A percentile compares a stretch with the other conserved stretches of the same genome.
These are phyloP conservation scores for Tricholoma sp. DNA, from an alignment of 768 basidiomycete species.

Conservation along the genomic window DNA sequence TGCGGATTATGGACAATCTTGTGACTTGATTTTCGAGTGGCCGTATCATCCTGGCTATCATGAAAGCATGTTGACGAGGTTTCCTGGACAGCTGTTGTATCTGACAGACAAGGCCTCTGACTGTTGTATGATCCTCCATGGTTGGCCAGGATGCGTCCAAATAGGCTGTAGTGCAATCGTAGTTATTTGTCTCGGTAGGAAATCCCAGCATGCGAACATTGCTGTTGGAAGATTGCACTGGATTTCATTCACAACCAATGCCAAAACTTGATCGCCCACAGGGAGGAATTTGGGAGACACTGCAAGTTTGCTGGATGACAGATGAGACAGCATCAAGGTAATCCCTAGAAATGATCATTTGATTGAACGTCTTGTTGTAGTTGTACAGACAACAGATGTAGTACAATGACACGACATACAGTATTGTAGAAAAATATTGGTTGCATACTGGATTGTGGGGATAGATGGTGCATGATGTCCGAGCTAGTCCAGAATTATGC, in stretches of 20 bases:
- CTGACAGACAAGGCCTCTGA: not conserved
- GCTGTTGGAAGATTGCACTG: not conserved
- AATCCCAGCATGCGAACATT: too few species aligned
- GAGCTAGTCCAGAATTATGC: too few species aligned
- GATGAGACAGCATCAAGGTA: not conserved
- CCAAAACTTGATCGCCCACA: constrained; percentile 3
- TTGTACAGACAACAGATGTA: too few species aligned
- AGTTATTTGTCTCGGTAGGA: too few species aligned
- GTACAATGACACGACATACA: too few species aligned
- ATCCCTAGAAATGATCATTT: not conserved
- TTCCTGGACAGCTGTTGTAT: not conserved
- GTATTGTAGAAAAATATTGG: too few species aligned
- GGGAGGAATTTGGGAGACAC: not conserved
- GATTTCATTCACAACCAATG: not conserved
- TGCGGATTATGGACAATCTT: not conserved
- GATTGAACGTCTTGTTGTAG: not conserved
- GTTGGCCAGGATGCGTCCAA: constrained; percentile 2
- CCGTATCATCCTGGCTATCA: not conserved
- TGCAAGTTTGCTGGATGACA: not conserved
- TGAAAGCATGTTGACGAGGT: too few species aligned
- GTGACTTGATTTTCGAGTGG: not conserved
- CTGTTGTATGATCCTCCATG: not conserved
- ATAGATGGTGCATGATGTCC: too few species aligned
- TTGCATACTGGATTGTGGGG: too few species aligned
- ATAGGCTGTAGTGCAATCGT: too few species aligned